A percentile compares a stretch with the other conserved stretches of the same genome.
Evolutionary conservation across 768 basidiomycete species (phyloP).

Genomic region (Boletellus ananiceps): DNA sequence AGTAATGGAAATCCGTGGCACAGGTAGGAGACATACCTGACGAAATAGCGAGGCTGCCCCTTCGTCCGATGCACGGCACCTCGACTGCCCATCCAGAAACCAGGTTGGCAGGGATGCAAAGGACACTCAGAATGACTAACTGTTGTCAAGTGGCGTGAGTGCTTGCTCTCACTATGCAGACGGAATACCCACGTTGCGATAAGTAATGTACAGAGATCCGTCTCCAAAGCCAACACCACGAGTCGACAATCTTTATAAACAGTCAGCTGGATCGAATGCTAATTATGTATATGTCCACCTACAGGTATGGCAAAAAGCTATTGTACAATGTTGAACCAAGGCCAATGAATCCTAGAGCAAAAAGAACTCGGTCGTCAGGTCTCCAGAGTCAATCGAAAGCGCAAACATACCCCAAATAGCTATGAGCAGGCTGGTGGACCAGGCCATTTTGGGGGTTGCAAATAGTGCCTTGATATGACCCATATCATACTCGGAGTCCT

Average conservation of each 20-base stretch:
- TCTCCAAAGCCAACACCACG: slow-evolving; percentile 68
- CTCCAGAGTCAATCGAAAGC: background rate
- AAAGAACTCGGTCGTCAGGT: background rate
- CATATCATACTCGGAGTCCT: slow-evolving; percentile 36
- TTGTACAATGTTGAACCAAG: slow-evolving; percentile 68
- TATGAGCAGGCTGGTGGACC: slow-evolving; percentile 60
- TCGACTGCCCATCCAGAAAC: slow-evolving; percentile 71
- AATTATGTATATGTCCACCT: slow-evolving; percentile 13
- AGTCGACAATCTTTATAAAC: slow-evolving; percentile 45
- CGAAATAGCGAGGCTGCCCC: slow-evolving; percentile 60
- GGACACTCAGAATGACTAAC: slow-evolving; percentile 66
- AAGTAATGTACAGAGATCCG: slow-evolving; percentile 63
- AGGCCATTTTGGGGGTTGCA: slow-evolving; percentile 57
- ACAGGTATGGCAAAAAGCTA: slow-evolving; percentile 51
- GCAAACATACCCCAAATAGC: slow-evolving; percentile 38
- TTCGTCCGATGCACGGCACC: slow-evolving; percentile 56
- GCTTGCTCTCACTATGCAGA: no score
- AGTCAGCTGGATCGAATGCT: background rate
- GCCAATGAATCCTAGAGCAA: slow-evolving; percentile 57
- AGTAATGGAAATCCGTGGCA: slow-evolving; percentile 30
- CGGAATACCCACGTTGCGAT: slow-evolving; percentile 52
- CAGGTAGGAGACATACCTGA: slow-evolving; percentile 44
- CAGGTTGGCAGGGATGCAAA: slow-evolving; percentile 69
- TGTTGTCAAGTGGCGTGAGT: slow-evolving; percentile 22
- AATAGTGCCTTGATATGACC: slow-evolving; percentile 59